Conservation (phyloP, 129 eudicot species). For the Helianthus tuberosus region DNA sequence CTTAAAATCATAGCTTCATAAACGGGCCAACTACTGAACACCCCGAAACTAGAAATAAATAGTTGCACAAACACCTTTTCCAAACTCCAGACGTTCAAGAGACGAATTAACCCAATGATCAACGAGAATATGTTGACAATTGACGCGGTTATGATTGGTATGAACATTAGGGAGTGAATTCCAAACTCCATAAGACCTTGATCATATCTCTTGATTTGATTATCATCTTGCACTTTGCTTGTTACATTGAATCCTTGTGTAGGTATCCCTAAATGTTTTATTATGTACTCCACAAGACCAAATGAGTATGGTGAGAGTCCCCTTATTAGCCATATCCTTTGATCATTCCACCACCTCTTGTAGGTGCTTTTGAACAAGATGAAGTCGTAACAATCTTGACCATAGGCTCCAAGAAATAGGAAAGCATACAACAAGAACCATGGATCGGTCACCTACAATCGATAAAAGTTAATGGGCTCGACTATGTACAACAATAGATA, state of each 20-base stretch:
- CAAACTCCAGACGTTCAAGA: slow-evolving; percentile 8
- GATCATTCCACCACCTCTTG: slow-evolving; percentile 72
- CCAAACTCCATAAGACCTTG: slow-evolving; percentile 78
- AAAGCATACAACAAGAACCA: slow-evolving; percentile 54
- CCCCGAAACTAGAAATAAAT: slow-evolving; percentile 55
- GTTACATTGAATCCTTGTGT: slow-evolving; percentile 70
- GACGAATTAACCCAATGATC: slow-evolving; percentile 27
- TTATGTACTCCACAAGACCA: slow-evolving; percentile 44
- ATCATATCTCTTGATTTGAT: slow-evolving; percentile 67
- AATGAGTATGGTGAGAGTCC: slow-evolving; percentile 56
- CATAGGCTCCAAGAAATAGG: slow-evolving; percentile 63
- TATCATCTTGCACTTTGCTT: slow-evolving; percentile 68
- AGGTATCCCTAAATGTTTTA: slow-evolving; percentile 47
- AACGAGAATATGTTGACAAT: slow-evolving; percentile 57
- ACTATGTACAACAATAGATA: not conserved
- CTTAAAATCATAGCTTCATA: slow-evolving; percentile 74
- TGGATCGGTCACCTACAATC: slow-evolving; percentile 50
- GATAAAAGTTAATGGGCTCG: slow-evolving; percentile 6
- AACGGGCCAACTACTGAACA: slow-evolving; percentile 60
- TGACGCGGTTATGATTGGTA: slow-evolving; percentile 56
- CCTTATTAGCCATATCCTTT: slow-evolving; percentile 70
- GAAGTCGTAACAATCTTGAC: slow-evolving; percentile 63
- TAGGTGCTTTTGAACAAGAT: slow-evolving; percentile 47
- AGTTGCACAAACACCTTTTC: slow-evolving; percentile 46
- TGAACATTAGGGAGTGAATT: slow-evolving; percentile 62